A percentile compares a stretch with the other conserved stretches of the same genome.
Evolutionary conservation across 192 early-diverging fungal genomes (phyloP).

Genomic region (Fimicolochytrium jonesii): DNA sequence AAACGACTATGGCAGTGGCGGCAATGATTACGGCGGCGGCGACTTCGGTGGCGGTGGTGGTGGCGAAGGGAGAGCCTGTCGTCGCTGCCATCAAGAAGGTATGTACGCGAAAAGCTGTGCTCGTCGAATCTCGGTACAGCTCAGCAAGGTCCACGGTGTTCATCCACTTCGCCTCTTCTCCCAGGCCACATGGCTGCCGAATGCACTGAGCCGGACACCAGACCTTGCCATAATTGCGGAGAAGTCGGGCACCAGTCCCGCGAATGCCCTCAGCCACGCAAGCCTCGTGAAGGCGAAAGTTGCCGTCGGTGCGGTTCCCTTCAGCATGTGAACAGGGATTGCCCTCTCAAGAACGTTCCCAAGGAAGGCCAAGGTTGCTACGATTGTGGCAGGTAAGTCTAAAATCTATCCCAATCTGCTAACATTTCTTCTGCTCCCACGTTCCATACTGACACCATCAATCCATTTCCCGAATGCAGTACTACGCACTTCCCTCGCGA

Average conservation of each 20-base stretch:
- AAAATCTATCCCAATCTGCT: too few species aligned
- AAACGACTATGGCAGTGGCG: neutral
- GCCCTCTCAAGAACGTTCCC: conserved; percentile 2
- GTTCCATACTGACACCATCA: neutral
- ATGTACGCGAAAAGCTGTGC: neutral
- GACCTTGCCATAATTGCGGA: conserved; percentile 11
- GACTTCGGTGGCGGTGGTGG: neutral
- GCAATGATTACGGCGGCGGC: neutral
- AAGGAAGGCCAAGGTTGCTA: conserved; percentile 2
- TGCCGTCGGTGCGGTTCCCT: neutral
- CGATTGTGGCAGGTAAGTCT: conserved; percentile 10
- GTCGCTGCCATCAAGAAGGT: conserved; percentile 1
- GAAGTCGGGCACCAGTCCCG: conserved; percentile 2
- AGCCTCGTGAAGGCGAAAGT: conserved; percentile 8
- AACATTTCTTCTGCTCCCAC: neutral
- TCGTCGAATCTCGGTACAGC: too few species aligned
- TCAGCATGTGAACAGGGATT: conserved; percentile 1
- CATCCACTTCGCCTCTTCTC: neutral
- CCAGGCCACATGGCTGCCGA: conserved; percentile 3
- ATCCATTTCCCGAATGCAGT: neutral
- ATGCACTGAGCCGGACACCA: conserved; percentile 13
- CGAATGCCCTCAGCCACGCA: conserved; percentile 13
- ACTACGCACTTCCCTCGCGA: conserved; percentile 6
- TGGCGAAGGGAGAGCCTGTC: neutral
- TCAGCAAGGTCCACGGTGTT: neutral